Conservation (phyloP, 768 basidiomycete species). For the Nidularia pulvinata region DNA sequence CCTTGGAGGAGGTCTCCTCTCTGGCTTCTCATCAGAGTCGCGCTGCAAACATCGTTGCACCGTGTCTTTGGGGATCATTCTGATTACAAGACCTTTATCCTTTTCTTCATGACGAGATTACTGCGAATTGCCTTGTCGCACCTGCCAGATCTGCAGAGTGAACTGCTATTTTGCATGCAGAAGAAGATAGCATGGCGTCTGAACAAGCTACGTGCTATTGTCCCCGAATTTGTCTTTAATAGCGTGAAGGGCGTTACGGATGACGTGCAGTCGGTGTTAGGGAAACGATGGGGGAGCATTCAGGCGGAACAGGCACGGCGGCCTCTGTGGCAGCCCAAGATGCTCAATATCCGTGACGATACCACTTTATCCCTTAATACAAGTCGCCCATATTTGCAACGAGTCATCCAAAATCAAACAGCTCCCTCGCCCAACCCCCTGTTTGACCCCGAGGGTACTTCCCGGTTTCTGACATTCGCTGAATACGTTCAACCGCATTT, state of each 20-base stretch:
- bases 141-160: constrained; percentile 17
- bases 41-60: constrained; percentile 27
- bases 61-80: constrained; percentile 15
- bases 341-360: constrained; percentile 23
- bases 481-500: constrained; percentile 6
- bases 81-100: constrained; percentile 47
- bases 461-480: constrained; percentile 9
- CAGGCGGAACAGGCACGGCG: constrained; percentile 17
- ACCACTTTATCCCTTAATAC: constrained; percentile 25
- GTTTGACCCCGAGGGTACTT: constrained; percentile 13
- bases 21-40: constrained; percentile 49
- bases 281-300: constrained; percentile 28
- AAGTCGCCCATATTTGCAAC: constrained; percentile 21
- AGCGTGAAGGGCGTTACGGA: constrained; percentile 13
- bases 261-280: constrained; percentile 16
- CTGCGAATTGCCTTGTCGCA: constrained; percentile 14
- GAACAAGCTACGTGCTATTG: constrained; percentile 29
- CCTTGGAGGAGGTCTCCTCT: constrained; percentile 52
- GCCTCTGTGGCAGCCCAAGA: constrained; percentile 15
- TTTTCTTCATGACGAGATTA: constrained; percentile 32
- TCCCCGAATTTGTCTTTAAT: constrained; percentile 12
- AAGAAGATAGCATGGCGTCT: constrained; percentile 34
- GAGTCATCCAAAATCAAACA: constrained; percentile 5
- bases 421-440: not conserved
- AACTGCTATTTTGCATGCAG: constrained; percentile 26